Evolutionary conservation across 331 rosid genomes (phyloP), one percentile per base, ranked within the genome.

Genomic region (Quercus lobata): DNA sequence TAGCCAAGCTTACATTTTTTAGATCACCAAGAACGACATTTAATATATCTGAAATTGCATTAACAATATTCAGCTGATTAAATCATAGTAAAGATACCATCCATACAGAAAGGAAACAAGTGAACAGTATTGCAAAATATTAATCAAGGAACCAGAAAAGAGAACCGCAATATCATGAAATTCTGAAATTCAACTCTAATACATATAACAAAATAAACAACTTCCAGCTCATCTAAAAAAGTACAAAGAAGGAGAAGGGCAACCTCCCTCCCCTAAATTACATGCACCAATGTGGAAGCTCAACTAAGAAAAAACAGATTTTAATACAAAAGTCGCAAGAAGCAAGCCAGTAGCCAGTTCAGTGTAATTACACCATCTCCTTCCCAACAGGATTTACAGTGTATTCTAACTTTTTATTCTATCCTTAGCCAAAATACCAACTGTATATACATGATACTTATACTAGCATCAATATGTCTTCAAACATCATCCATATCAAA

Each of bases 241-340:
- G 11, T 15, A 27, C 44, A 27, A 57, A 63, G n/a, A 29, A 16
- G 5, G 17, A 49, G n/a, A 63, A 63, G 70, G 21, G 70, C 70
- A 63, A 29, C 6, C 4, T 35, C 70, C 37, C 30, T 35, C 41
- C 7, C 30, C 30, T 60, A 9, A n/a, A 24, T 60, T 9, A 24
- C 8, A 27, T 15, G n/a, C n/a, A 15, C 35, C 7, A 29, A 29
- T 16, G 19, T 12, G 70, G 35, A 60, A 63, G 41, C 15, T 66
- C 19, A 73, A 65, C 74, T 72, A 34, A 41, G 69, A 55, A 80
- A 63, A 80, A 55, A 79, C 69, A 54, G 14, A 76, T 27, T 77
- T 53, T 22, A 55, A 34, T 37, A 44, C 62, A 57, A 41, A 8
- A 6, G 17, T 27, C 41, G 18, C 44, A 54, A 70, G 69, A 78